Conservation (phyloP, 2,329 filamentous ascomycete species). For the Colletotrichum musae region DNA sequence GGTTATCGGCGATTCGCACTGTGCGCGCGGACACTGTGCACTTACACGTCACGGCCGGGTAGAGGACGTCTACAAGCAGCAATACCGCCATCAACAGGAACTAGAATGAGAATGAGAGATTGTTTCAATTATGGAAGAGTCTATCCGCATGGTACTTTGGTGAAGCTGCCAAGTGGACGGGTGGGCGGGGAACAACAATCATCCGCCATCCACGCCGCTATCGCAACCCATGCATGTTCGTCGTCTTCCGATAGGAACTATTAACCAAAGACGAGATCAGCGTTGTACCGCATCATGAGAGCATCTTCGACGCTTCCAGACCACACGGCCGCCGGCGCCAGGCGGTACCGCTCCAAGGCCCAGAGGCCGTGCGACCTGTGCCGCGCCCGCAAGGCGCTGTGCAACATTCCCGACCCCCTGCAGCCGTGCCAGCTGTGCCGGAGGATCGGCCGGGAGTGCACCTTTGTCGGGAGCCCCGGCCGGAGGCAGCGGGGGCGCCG, state of each 20-base stretch:
- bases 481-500: constrained; percentile 15
- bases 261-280: neutral
- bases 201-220: too few species aligned
- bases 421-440: constrained; percentile 46
- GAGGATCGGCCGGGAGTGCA: constrained; percentile 44
- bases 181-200: too few species aligned
- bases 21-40: too few species aligned
- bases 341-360: constrained; percentile 44
- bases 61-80: too few species aligned
- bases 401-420: constrained; percentile 47
- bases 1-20: too few species aligned
- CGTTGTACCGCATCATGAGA: neutral
- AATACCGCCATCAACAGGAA: too few species aligned
- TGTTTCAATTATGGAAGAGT: too few species aligned
- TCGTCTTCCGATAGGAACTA: neutral
- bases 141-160: too few species aligned
- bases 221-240: too few species aligned
- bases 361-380: constrained; percentile 45
- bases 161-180: too few species aligned
- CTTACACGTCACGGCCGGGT: too few species aligned
- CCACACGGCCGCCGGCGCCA: constrained; percentile 13
- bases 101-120: too few species aligned
- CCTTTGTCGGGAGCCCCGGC: constrained; percentile 44
- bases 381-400: constrained; percentile 45
- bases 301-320: neutral